A percentile compares a stretch with the other conserved stretches of the same genome.
Evolutionary conservation across 2,329 filamentous ascomycete genomes (phyloP).

Genomic region (Microdochium trichocladiopsis): DNA sequence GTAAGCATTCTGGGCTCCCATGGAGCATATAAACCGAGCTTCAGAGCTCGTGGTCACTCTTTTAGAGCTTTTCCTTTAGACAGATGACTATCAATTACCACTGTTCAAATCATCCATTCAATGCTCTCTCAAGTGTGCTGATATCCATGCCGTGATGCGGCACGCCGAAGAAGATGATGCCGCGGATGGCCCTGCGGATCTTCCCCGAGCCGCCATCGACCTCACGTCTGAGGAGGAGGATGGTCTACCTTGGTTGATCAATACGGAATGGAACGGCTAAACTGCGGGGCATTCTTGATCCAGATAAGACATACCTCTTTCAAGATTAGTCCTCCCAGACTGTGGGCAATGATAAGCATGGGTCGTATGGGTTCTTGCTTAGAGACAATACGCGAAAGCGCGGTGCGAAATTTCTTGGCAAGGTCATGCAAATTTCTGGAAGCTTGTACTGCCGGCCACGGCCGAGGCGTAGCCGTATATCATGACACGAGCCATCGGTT

Average conservation of each 20-base stretch:
- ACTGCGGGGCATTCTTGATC: no score
- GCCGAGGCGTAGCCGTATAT: conserved; percentile 17
- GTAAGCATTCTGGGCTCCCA: neutral
- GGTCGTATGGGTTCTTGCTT: neutral
- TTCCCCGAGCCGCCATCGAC: neutral
- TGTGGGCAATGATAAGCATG: conserved; percentile 11
- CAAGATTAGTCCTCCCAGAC: conserved; percentile 12
- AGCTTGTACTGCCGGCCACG: conserved; percentile 9
- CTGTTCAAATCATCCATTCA: no score
- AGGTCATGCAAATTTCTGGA: conserved; percentile 9
- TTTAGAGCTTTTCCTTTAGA: neutral
- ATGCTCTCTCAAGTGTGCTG: neutral
- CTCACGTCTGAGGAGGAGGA: neutral
- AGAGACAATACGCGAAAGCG: conserved; percentile 1
- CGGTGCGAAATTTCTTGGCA: conserved; percentile 3
- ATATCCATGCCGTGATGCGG: neutral
- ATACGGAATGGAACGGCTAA: no score
- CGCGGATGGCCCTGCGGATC: neutral
- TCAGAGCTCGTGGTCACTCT: neutral
- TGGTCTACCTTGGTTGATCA: neutral
- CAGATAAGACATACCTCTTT: no score
- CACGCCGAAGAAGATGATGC: neutral
- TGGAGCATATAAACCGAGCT: neutral
- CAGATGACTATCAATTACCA: neutral
- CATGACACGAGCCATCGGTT: conserved; percentile 11